A percentile compares a stretch with the other conserved stretches of the same genome.
Conservation (phyloP, 139 green algal genomes). For the Ettlia oleoabundans region DNA sequence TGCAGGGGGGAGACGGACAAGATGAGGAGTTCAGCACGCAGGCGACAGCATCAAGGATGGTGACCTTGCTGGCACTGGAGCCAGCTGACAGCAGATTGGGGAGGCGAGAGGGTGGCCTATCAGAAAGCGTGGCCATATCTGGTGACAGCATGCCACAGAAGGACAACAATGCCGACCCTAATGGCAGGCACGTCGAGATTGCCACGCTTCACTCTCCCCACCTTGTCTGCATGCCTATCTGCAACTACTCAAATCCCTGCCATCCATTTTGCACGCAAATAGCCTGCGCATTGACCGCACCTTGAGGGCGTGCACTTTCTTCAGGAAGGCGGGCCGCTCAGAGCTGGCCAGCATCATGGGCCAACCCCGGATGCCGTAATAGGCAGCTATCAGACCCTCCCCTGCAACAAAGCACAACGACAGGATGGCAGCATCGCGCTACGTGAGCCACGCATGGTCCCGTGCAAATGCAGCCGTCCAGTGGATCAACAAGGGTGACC, state of each 20-base stretch:
- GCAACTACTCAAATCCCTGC: too few species aligned
- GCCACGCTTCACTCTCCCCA: too few species aligned
- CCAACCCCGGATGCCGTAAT: constrained; percentile 42
- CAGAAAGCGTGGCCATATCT: too few species aligned
- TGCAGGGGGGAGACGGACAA: neutral
- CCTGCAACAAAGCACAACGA: neutral
- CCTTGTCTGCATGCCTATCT: too few species aligned
- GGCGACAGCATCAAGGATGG: neutral
- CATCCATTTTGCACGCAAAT: too few species aligned
- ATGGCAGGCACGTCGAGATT: too few species aligned
- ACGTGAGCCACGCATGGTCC: neutral
- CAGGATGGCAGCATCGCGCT: neutral
- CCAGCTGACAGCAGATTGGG: too few species aligned
- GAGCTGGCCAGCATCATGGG: constrained; percentile 49
- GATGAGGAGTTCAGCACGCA: neutral
- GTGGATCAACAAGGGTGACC: too few species aligned
- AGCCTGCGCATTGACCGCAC: neutral
- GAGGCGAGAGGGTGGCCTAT: too few species aligned
- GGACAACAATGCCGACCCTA: too few species aligned
- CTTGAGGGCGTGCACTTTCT: constrained; percentile 53
- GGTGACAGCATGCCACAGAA: too few species aligned
- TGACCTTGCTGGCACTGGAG: neutral
- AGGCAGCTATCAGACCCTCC: constrained; percentile 41
- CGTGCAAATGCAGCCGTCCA: too few species aligned
- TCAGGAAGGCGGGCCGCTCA: constrained; percentile 47